Conservation (phyloP, 129 eudicot genomes). For the Flaveria linearis region DNA sequence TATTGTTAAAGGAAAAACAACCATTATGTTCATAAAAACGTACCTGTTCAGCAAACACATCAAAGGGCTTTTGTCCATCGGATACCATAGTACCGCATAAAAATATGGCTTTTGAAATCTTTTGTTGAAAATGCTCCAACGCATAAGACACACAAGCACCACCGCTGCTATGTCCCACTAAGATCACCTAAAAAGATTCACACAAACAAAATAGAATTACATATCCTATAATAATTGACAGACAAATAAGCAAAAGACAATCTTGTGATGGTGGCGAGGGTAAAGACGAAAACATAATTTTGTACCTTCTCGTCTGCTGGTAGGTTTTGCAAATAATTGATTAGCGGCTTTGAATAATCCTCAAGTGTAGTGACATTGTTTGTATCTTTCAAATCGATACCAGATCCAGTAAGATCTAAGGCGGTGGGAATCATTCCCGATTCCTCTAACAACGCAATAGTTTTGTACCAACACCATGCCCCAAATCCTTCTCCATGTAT, state of each 20-base stretch:
- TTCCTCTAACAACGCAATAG: conserved; percentile 84
- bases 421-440: conserved; percentile 76
- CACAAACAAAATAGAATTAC: not conserved
- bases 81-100: conserved; percentile 88
- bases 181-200: conserved; percentile 60
- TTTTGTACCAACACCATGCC: conserved; percentile 99
- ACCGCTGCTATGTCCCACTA: conserved; percentile 93
- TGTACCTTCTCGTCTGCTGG: conserved; percentile 78
- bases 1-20: not conserved
- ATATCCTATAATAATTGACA: not conserved
- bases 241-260: conserved; percentile 3
- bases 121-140: conserved; percentile 68
- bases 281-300: not conserved
- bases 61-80: conserved; percentile 88
- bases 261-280: not conserved
- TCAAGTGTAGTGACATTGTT: conserved; percentile 63
- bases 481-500: conserved; percentile 99
- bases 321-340: conserved; percentile 59
- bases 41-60: conserved; percentile 87
- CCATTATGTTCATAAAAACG: not conserved
- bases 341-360: conserved; percentile 87
- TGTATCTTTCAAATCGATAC: conserved; percentile 74
- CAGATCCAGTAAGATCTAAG: conserved; percentile 93
- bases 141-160: conserved; percentile 94
- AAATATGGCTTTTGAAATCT: conserved; percentile 82